Evolutionary conservation across 805 yeast genomes (phyloP).

Genomic region (Candida tammaniensis): DNA sequence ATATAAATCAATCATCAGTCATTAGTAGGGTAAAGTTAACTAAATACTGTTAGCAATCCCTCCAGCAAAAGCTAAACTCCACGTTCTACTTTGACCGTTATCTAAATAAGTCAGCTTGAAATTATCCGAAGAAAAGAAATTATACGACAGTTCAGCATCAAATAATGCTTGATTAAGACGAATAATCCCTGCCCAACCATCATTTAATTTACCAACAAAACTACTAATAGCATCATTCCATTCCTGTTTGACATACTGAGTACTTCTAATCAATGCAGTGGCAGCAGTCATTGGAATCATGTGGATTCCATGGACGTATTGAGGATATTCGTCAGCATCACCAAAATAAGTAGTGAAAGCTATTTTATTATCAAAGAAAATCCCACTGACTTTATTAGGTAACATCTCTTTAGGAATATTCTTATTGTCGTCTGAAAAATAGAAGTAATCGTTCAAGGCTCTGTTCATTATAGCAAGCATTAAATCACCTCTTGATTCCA

Average conservation of each 20-base stretch:
- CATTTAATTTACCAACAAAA: conserved; percentile 46
- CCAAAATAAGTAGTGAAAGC: conserved; percentile 78
- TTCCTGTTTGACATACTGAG: conserved; percentile 56
- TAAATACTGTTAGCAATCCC: conserved; percentile 32
- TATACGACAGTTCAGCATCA: conserved; percentile 62
- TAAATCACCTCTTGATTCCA: conserved; percentile 56
- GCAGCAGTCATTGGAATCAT: conserved; percentile 72
- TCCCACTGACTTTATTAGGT: conserved; percentile 68
- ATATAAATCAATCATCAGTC: conserved; percentile 1
- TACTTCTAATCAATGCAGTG: conserved; percentile 58
- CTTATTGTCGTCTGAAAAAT: conserved; percentile 48
- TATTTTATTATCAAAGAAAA: conserved; percentile 66
- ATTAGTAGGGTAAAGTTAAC: no score
- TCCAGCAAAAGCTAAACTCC: conserved; percentile 60
- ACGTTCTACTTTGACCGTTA: conserved; percentile 61
- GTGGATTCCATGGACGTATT: conserved; percentile 76
- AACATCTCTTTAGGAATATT: conserved; percentile 53
- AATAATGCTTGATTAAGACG: conserved; percentile 71
- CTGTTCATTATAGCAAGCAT: conserved; percentile 59
- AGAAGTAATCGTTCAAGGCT: conserved; percentile 54
- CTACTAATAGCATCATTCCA: conserved; percentile 51
- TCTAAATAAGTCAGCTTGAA: conserved; percentile 43
- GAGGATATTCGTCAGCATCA: conserved; percentile 30
- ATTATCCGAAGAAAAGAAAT: conserved; percentile 45
- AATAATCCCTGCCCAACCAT: conserved; percentile 75